A percentile compares a stretch with the other conserved stretches of the same genome.
Conservation (phyloP, 164 flowering plant species). For the Annona squamosa region DNA sequence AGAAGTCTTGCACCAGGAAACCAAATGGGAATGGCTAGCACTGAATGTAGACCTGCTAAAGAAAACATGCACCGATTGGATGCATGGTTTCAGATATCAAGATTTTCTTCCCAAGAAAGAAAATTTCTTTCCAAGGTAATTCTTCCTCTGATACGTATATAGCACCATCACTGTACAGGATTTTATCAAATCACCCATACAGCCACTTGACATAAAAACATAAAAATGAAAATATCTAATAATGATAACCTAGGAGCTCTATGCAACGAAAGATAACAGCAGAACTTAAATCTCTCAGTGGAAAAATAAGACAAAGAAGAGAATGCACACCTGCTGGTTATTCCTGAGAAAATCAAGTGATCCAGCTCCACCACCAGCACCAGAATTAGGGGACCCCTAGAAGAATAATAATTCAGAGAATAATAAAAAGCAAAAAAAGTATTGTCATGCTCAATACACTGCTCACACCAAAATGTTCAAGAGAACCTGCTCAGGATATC, state of each 20-base stretch:
- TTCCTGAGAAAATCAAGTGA: constrained; percentile 87
- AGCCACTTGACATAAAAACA: neutral
- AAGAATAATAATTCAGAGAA: neutral
- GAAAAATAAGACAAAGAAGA: neutral
- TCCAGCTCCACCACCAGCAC: constrained; percentile 53
- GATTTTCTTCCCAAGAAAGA: neutral
- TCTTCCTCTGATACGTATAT: neutral
- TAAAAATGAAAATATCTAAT: neutral
- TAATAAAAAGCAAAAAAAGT: neutral
- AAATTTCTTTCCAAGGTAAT: neutral
- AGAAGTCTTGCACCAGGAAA: no score
- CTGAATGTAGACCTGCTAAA: no score
- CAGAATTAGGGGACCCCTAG: constrained; percentile 56
- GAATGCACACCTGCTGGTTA: constrained; percentile 70
- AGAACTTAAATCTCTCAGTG: neutral
- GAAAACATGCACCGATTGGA: no score
- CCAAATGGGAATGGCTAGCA: no score
- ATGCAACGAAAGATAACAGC: neutral
- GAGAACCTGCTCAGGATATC: neutral
- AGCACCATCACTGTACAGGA: neutral
- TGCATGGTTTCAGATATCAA: no score
- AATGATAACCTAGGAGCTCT: no score
- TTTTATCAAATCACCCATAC: neutral
- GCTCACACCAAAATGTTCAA: neutral
- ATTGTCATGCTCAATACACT: neutral